These are phyloP conservation scores for Penicillium hesseltinei DNA, from an alignment of 2,329 filamentous ascomycete species.

Conservation along the genomic window DNA sequence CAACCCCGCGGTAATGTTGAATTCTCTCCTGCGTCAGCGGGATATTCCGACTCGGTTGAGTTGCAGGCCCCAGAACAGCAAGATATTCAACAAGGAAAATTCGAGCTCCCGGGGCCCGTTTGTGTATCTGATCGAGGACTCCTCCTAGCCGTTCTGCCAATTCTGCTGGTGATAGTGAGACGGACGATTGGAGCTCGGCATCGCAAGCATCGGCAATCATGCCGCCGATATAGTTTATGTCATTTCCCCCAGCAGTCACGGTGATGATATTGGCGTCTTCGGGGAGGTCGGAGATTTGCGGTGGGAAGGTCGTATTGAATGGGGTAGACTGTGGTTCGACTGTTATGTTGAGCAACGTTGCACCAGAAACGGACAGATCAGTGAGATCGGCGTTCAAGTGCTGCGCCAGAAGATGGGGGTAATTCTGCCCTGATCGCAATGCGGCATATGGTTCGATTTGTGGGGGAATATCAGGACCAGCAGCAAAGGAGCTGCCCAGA, in stretches of 20 bases:
- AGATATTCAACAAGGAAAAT: constrained; percentile 18
- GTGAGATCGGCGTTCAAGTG: constrained; percentile 15
- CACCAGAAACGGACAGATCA: constrained; percentile 15
- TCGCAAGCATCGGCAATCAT: constrained; percentile 13
- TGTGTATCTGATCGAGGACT: constrained; percentile 13
- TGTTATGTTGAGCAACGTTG: constrained; percentile 19
- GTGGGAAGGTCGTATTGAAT: constrained; percentile 5
- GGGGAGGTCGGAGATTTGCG: constrained; percentile 13
- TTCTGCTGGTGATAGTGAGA: constrained; percentile 1
- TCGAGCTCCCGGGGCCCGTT: constrained; percentile 10
- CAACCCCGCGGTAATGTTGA: constrained; percentile 9
- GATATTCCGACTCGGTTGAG: constrained; percentile 9
- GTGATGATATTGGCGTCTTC: constrained; percentile 15
- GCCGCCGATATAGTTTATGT: constrained; percentile 17
- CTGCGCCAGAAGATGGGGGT: constrained; percentile 15
- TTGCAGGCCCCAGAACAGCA: constrained; percentile 14
- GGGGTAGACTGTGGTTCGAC: constrained; percentile 7
- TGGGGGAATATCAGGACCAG: constrained; percentile 16
- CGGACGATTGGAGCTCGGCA: background rate
- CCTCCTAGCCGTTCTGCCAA: constrained; percentile 9
- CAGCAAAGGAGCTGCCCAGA: constrained; percentile 18
- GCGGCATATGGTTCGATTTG: constrained; percentile 14
- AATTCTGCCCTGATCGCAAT: constrained; percentile 17
- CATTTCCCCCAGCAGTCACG: constrained; percentile 18
- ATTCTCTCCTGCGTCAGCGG: constrained; percentile 13